Conservation (phyloP, 805 yeast species). For the Monosporozyma servazzii region DNA sequence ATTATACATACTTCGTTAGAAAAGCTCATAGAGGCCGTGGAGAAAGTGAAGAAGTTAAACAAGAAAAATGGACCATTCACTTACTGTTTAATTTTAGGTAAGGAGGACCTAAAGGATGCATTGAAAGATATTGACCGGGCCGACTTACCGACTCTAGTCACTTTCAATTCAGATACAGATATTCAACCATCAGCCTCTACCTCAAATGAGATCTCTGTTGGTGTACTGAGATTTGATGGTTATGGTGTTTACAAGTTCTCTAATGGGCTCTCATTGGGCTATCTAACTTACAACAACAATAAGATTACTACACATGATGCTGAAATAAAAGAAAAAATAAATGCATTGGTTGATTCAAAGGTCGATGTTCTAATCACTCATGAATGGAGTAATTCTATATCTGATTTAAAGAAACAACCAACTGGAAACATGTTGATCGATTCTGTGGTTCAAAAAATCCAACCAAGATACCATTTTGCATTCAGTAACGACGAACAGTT, state of each 20-base stretch:
- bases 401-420: constrained; percentile 37
- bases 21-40: constrained; percentile 27
- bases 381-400: constrained; percentile 51
- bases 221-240: constrained; percentile 28
- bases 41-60: constrained; percentile 42
- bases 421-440: constrained; percentile 40
- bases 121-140: constrained; percentile 9
- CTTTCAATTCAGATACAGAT: constrained; percentile 3
- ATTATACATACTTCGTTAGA: constrained; percentile 13
- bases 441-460: constrained; percentile 32
- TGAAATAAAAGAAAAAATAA: constrained; percentile 15
- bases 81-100: constrained; percentile 43
- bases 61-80: constrained; percentile 60
- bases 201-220: neutral
- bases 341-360: constrained; percentile 9
- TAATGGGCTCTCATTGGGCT: constrained; percentile 42
- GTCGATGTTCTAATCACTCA: constrained; percentile 50
- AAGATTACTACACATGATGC: constrained; percentile 18
- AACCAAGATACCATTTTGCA: constrained; percentile 63
- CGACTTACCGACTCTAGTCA: constrained; percentile 12
- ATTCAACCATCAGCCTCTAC: neutral
- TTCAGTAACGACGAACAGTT: constrained; percentile 36
- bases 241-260: constrained; percentile 33
- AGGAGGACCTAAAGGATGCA: constrained; percentile 23
- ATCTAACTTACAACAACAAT: constrained; percentile 29